Percentiles rank a stretch among this genome's conserved stretches.
These are phyloP conservation scores for Clonostachys sp. DNA, from an alignment of 2,329 filamentous ascomycete genomes.

Conservation along the genomic window DNA sequence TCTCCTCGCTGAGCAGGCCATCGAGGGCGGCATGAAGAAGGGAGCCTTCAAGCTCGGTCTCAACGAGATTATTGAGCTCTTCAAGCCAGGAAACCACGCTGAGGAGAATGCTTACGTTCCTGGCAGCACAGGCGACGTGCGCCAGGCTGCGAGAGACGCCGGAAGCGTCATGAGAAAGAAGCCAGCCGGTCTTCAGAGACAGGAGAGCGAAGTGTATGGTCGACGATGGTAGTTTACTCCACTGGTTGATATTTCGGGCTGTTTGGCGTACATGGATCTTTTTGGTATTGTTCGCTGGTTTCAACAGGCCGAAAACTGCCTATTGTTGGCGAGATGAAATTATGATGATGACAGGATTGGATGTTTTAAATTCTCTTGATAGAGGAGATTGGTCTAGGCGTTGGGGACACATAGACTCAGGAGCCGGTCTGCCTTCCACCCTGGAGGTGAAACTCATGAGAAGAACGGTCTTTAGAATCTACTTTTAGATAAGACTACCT, in stretches of 20 bases:
- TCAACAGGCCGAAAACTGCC: neutral
- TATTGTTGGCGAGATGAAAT: neutral
- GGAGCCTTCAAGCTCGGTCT: conserved; percentile 78
- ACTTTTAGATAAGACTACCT: too few relatives aligned
- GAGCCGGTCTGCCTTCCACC: too few relatives aligned
- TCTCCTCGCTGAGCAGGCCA: conserved; percentile 83
- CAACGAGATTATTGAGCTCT: conserved; percentile 89
- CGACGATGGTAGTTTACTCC: conserved; percentile 27
- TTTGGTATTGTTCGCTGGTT: too few relatives aligned
- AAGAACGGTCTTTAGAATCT: too few relatives aligned
- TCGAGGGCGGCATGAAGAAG: conserved; percentile 75
- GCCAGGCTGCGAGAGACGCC: conserved; percentile 12
- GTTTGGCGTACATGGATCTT: too few relatives aligned
- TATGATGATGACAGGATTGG: too few relatives aligned
- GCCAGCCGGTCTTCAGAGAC: conserved; percentile 12
- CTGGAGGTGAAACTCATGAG: too few relatives aligned
- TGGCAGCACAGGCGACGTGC: conserved; percentile 8
- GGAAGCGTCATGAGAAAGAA: conserved; percentile 15
- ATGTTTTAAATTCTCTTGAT: too few relatives aligned
- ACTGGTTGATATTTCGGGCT: too few relatives aligned
- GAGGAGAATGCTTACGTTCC: conserved; percentile 1
- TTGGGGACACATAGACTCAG: too few relatives aligned
- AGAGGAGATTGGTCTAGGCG: too few relatives aligned
- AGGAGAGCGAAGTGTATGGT: conserved; percentile 33
- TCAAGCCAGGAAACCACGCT: conserved; percentile 57